Conservation (phyloP, 1,284 basidiomycete species). For the Papiliotrema nemorosa region DNA sequence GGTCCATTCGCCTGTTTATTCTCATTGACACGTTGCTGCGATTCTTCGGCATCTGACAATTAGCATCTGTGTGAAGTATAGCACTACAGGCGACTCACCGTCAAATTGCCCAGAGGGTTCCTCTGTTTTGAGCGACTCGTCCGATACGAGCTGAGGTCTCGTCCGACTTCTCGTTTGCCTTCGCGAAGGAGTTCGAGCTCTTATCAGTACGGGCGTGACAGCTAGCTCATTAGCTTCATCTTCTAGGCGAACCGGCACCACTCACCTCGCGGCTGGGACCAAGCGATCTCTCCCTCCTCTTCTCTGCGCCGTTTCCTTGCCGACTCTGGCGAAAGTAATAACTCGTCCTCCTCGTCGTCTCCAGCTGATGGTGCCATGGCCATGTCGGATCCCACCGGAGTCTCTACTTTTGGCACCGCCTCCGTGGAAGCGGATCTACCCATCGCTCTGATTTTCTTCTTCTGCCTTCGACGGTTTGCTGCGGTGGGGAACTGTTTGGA, state of each 20-base stretch:
- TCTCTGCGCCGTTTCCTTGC: slow-evolving; percentile 21
- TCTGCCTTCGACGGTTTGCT: too few species aligned
- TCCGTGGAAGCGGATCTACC: too few species aligned
- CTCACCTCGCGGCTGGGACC: not conserved
- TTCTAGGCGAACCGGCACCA: not conserved
- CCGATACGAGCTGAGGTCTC: too few species aligned
- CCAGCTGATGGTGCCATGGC: too few species aligned
- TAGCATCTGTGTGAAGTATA: not conserved
- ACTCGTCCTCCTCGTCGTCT: slow-evolving; percentile 27
- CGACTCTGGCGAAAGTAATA: slow-evolving; percentile 26
- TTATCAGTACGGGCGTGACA: not conserved
- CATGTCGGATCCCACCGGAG: too few species aligned
- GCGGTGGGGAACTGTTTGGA: too few species aligned
- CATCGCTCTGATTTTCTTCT: too few species aligned
- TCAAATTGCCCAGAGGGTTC: slow-evolving; percentile 21
- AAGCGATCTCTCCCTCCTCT: slow-evolving; percentile 17
- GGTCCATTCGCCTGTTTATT: too few species aligned
- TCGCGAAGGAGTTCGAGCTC: not conserved
- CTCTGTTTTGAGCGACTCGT: too few species aligned
- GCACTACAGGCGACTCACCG: slow-evolving; percentile 9
- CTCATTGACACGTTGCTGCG: too few species aligned
- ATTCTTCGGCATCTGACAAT: not conserved
- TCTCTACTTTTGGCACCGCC: too few species aligned
- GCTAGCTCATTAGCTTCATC: not conserved
- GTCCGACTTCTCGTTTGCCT: not conserved